Evolutionary conservation across 306 rosid species (phyloP), one percentile per base, ranked within the genome.

Genomic region (Ceratonia siliqua): DNA sequence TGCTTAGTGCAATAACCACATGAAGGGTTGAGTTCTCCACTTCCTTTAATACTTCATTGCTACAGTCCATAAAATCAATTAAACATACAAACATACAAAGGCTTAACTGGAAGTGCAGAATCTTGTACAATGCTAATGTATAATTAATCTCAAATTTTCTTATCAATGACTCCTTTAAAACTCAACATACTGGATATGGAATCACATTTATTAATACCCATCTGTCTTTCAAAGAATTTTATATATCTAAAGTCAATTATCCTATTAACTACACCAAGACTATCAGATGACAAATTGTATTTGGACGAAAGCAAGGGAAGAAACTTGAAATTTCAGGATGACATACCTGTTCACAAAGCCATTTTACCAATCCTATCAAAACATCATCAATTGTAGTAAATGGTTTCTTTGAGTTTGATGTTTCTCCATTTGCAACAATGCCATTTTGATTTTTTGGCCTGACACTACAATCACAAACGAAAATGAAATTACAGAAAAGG

Each of bases 311-410:
- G 45, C 57, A 41, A 69, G 62, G 59, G 25, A 69, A 48, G 25
- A 55, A 49, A 2, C 17, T 73, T 46, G 11, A 57, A 75, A 48
- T 62, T 45, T 11, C 66, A 63, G 74, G 25, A 75, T 33, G 30
- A 67, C 78, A 79, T 70, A 90, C 99, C 99, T 95, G 97, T 30
- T 88, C 99, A 82, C 98, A 95, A 39, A 95, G 98, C 99, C 99
- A 95, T 52, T 90, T 92, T 52, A 95, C 98, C 89, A 95, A 72
- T 68, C 92, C 97, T 74, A 81, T 85, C 89, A 95, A 82, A 76
- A 92, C 94, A 81, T 95, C 97, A 82, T 89, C 96, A 76, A 92
- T 89, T 21, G 81, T 53, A 69, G 96, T 83, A 28, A 78, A 43
- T 14, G 85, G 71, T 69, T 78, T 85, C 92, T 95, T 92, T 52